These are phyloP conservation scores for Hericium alpestre DNA, from an alignment of 768 basidiomycete genomes.

Conservation along the genomic window DNA sequence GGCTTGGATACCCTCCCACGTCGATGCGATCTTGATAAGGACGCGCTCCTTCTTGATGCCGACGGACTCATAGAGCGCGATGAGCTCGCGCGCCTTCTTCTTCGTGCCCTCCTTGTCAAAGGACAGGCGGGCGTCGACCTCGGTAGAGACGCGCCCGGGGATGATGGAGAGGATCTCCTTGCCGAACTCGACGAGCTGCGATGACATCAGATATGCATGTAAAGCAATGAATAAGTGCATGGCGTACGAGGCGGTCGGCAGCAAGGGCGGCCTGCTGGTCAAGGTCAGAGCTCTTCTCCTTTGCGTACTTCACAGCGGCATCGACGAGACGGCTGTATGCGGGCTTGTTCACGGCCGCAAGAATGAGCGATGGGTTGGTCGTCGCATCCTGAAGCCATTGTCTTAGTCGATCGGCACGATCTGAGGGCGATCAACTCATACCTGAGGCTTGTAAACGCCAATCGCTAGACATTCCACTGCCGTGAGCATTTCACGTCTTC, in stretches of 20 bases:
- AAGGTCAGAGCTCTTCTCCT: conserved; percentile 68
- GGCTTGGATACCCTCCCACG: conserved; percentile 99
- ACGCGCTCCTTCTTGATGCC: conserved; percentile 91
- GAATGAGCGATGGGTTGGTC: conserved; percentile 92
- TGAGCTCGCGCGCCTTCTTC: conserved; percentile 83
- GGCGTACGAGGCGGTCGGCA: conserved; percentile 76
- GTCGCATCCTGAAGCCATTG: conserved; percentile 69
- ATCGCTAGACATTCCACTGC: conserved; percentile 50
- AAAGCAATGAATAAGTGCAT: background rate
- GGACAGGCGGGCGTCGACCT: conserved; percentile 95
- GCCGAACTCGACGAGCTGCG: conserved; percentile 92
- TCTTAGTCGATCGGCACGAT: background rate
- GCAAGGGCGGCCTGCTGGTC: conserved; percentile 73
- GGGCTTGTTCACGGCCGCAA: conserved; percentile 86
- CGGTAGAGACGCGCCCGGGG: conserved; percentile 97
- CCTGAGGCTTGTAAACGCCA: conserved; percentile 93
- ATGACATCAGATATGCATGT: conserved; percentile 2
- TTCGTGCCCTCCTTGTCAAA: conserved; percentile 92
- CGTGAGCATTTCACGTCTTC: background rate
- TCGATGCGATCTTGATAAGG: conserved; percentile 98
- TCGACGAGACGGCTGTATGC: conserved; percentile 78
- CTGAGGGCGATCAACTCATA: conserved; percentile 19
- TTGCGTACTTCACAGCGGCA: conserved; percentile 61
- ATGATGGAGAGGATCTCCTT: conserved; percentile 91
- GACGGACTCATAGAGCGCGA: conserved; percentile 87